Base-by-base conservation (phyloP, 2,329 filamentous ascomycete genomes). In the Pyrenophora graminea region DNA sequence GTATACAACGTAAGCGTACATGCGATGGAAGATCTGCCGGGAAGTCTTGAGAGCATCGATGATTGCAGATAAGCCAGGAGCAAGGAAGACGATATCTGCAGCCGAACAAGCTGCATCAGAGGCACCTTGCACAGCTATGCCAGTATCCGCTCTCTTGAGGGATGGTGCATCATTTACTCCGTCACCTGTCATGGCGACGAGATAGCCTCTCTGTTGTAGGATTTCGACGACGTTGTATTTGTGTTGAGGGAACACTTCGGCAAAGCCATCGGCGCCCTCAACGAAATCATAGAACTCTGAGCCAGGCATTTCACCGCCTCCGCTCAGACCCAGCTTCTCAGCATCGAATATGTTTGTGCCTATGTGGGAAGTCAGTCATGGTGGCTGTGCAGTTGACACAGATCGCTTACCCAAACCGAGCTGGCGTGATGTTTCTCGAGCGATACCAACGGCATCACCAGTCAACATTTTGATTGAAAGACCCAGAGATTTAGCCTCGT, bases 1-100 rank as follows among this genome's bases (percentile, higher is more conserved):
- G 81, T 96, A 96, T 68, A 96, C 89, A 62, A 96, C 90, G 80
- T 96, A 96, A 53, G 91, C 89, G 79, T 96, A 94, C 91, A 96
- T 96, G 68, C 91, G 90, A 79, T 96, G 91, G 82, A 96, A 96
- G 75, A 96, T 96, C 76, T 95, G 91, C 68, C 91, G 89, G 27
- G 90, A 93, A 62, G 89, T 95, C 81, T 96, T 96, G 64, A 96
- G 83, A 55, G 91, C 90, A 73, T 95, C 90, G 67, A 96, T 95
- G 74, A 96, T 95, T 58, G 91, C 89, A 76, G 90, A 91, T 57
- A 96, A 86, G 80, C 91, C 91, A 48, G 91, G 90, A 64, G 89
- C 90, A 72, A 96, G 85, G 83, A 96, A 96, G 66, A 96, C 91
- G 66, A 96, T 96, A 77, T 96, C 91, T 69, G 91, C 90, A 63